Base-by-base conservation (phyloP, 192 early-diverging fungal genomes). In the Gigaspora rosea region DNA sequence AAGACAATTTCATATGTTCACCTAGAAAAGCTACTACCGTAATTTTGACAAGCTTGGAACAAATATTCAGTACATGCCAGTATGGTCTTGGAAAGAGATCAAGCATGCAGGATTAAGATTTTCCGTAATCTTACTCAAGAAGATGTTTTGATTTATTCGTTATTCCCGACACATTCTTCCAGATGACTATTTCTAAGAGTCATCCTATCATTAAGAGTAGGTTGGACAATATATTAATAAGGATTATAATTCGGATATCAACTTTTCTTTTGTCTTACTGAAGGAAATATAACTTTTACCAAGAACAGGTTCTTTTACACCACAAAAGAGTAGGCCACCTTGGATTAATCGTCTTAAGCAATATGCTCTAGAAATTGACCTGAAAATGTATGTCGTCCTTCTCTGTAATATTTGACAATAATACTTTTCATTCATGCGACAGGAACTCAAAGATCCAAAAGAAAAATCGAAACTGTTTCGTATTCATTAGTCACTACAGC, bases 281-380 rank as follows among this genome's bases (percentile, higher is more conserved):
- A 56, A 27, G 4, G 16, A 0, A 20, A 9, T 49, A 3, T 67
- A 4, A n/a, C 16, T 8, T 13, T 46, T 67, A 67, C 18, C 0
- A 49, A 67, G 16, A 48, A 1, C 65, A 67, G 65, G 2, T 0
- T 49, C 46, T 67, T 67, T 20, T n/a, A 71, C 51, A 71, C 48
- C 33, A 41, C 16, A 56, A 71, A 35, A 54, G 50, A 71, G 7
- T 32, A 71, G 10, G 54, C 70, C 70, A 15, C 12, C 48, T 71
- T 71, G 70, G 70, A 0, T 71, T 71, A 33, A 4, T 71, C 51
- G 70, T 35, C 54, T 71, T 33, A 32, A 41, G 54, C 70, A 71
- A 71, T 71, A 56, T 56, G 70, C 70, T 56, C 52, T 71, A 1
- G 70, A 71, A 71, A 20, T 71, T 71, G 70, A 71, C 41, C 51